Evolutionary conservation across 2,329 filamentous ascomycete genomes (phyloP).

Genomic region (Fusarium metavorans): DNA sequence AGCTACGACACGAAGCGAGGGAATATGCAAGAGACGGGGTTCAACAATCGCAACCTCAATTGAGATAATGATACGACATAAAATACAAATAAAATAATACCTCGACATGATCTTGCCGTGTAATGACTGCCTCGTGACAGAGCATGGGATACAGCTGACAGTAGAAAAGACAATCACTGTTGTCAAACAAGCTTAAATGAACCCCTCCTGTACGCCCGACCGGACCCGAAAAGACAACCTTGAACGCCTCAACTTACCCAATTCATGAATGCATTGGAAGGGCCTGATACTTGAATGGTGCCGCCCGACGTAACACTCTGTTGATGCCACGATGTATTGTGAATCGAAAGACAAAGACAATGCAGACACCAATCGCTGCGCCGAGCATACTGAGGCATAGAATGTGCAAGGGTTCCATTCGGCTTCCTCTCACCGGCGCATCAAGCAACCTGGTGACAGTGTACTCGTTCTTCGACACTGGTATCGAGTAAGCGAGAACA

Average conservation of each 20-base stretch:
- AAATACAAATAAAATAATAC: neutral
- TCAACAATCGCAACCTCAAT: neutral
- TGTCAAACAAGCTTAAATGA: neutral
- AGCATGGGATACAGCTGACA: neutral
- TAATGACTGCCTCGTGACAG: neutral
- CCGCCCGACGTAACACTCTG: slow-evolving; percentile 16
- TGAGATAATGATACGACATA: neutral
- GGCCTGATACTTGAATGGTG: slow-evolving; percentile 28
- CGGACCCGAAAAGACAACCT: neutral
- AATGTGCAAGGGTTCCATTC: slow-evolving; percentile 26
- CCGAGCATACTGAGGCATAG: slow-evolving; percentile 14
- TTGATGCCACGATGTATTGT: slow-evolving; percentile 30
- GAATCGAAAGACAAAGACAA: slow-evolving; percentile 20
- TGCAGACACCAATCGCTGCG: neutral
- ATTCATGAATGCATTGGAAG: slow-evolving; percentile 16
- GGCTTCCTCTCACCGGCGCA: slow-evolving; percentile 19
- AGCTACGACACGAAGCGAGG: neutral
- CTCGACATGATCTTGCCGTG: neutral
- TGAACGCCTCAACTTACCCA: neutral
- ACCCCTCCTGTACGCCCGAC: neutral
- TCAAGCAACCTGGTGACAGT: slow-evolving; percentile 17
- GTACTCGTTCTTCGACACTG: slow-evolving; percentile 20
- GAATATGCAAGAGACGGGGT: neutral
- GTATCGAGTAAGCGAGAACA: slow-evolving; percentile 44
- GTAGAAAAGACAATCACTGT: neutral